A percentile compares a stretch with the other conserved stretches of the same genome.
phyloP scores from a whole-genome alignment of 768 basidiomycete species.

The Boletellus sp. region DNA sequence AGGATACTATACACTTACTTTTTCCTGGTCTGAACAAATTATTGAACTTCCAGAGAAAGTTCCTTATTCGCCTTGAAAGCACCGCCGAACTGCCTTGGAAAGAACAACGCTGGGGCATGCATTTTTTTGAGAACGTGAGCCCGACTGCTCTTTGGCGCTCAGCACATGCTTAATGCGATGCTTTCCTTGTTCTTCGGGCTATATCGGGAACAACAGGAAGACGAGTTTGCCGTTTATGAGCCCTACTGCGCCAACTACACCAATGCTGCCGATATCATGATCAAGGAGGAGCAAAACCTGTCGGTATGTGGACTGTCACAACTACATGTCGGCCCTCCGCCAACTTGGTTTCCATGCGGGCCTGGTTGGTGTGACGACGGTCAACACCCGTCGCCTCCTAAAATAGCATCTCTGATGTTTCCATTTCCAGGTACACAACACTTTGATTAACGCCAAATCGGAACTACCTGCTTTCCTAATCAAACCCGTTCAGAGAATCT shows the following conservation, averaged over 20 bases:
- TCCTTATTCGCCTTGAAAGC: conserved; percentile 85
- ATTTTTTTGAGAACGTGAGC: conserved; percentile 80
- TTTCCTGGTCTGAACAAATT: conserved; percentile 94
- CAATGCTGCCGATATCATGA: conserved; percentile 79
- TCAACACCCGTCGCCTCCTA: conserved; percentile 3
- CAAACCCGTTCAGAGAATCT: conserved; percentile 97
- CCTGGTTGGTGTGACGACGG: conserved; percentile 27
- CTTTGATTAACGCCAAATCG: conserved; percentile 84
- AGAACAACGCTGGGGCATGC: conserved; percentile 83
- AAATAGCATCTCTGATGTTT: conserved; percentile 22
- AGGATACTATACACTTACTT: conserved; percentile 92
- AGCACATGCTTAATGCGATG: conserved; percentile 35
- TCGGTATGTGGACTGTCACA: conserved; percentile 51
- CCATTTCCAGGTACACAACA: conserved; percentile 60
- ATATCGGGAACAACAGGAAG: conserved; percentile 68
- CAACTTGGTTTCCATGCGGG: conserved; percentile 14
- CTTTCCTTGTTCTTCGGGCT: conserved; percentile 39
- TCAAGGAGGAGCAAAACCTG: conserved; percentile 82
- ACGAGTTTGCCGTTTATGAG: conserved; percentile 93
- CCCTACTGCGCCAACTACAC: conserved; percentile 97
- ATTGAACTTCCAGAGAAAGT: conserved; percentile 93
- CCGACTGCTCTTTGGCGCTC: conserved; percentile 8
- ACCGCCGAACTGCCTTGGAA: conserved; percentile 79
- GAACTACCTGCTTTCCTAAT: conserved; percentile 96
- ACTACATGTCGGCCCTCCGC: conserved; percentile 2